These are phyloP conservation scores for Rhodotorula sp. DNA, from an alignment of 1,284 basidiomycete species.

Conservation along the genomic window DNA sequence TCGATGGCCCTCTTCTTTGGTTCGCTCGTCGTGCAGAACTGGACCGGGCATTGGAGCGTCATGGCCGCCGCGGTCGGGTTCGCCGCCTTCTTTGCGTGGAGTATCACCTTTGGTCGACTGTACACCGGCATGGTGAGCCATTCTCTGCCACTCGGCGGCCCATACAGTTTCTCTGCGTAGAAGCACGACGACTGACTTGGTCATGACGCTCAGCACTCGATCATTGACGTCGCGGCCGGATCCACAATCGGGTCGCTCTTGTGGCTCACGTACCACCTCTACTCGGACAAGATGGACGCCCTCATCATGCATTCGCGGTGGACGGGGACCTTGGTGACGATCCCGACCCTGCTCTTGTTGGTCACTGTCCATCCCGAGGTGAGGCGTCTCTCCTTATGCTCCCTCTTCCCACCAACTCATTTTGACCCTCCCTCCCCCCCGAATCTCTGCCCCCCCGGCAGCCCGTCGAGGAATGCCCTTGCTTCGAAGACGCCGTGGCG, in stretches of 20 bases:
- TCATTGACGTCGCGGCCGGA: constrained; percentile 48
- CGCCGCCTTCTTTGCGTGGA: constrained; percentile 61
- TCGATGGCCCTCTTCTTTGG: constrained; percentile 38
- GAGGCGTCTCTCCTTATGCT: neutral
- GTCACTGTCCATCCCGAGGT: constrained; percentile 71
- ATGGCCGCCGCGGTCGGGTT: neutral
- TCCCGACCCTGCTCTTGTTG: constrained; percentile 69
- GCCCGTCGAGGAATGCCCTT: constrained; percentile 85
- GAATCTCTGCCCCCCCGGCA: no score
- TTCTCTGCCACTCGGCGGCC: neutral
- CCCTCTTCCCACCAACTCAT: neutral
- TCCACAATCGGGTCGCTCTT: constrained; percentile 44
- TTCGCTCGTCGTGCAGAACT: constrained; percentile 9
- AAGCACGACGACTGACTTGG: no score
- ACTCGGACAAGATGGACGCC: constrained; percentile 6
- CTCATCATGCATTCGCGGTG: constrained; percentile 11
- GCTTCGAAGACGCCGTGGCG: constrained; percentile 96
- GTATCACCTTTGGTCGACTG: constrained; percentile 81
- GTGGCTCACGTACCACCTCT: constrained; percentile 22
- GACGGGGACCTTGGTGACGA: constrained; percentile 53
- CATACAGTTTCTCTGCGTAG: neutral
- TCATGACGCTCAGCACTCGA: constrained; percentile 43
- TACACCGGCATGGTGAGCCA: constrained; percentile 64
- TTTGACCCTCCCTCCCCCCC: no score
- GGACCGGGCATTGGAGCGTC: constrained; percentile 7